Conservation (phyloP, 1,284 basidiomycete genomes). For the Cryptococcus wingfieldii region DNA sequence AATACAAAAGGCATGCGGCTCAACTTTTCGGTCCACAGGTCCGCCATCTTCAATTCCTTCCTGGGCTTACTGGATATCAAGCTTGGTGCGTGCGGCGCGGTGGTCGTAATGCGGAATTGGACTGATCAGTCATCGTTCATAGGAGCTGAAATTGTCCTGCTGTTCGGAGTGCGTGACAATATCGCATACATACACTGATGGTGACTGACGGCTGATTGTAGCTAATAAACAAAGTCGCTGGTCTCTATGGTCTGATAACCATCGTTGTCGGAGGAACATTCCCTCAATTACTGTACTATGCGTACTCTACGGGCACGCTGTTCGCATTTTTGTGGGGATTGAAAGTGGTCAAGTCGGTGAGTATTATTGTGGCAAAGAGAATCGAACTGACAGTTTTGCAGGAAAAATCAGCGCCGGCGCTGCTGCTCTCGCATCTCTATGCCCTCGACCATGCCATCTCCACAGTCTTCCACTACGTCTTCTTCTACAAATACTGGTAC, state of each 20-base stretch:
- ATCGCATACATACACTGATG: not conserved
- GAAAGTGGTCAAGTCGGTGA: conserved; percentile 73
- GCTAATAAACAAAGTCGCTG: conserved; percentile 97
- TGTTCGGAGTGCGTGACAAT: conserved; percentile 67
- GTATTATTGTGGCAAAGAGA: conserved; percentile 22
- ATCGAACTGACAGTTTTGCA: conserved; percentile 42
- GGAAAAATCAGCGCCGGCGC: conserved; percentile 78
- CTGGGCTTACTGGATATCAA: conserved; percentile 81
- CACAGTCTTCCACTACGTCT: conserved; percentile 87
- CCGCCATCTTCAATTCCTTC: conserved; percentile 64
- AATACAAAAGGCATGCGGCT: conserved; percentile 25
- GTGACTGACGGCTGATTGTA: conserved; percentile 35
- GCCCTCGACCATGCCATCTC: conserved; percentile 87
- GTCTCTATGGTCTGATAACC: conserved; percentile 91
- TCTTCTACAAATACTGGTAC: conserved; percentile 84
- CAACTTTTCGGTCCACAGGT: conserved; percentile 27
- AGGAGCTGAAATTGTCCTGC: conserved; percentile 70
- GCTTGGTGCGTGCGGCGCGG: conserved; percentile 55
- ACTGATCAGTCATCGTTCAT: not conserved
- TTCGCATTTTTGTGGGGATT: conserved; percentile 82
- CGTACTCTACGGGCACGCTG: conserved; percentile 84
- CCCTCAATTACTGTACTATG: conserved; percentile 83
- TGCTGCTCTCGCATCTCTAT: conserved; percentile 90
- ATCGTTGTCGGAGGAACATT: conserved; percentile 83
- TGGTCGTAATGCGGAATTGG: not conserved